A percentile compares a stretch with the other conserved stretches of the same genome.
Conservation (phyloP, 169 alveolate species). For the Plasmodium malariae region DNA sequence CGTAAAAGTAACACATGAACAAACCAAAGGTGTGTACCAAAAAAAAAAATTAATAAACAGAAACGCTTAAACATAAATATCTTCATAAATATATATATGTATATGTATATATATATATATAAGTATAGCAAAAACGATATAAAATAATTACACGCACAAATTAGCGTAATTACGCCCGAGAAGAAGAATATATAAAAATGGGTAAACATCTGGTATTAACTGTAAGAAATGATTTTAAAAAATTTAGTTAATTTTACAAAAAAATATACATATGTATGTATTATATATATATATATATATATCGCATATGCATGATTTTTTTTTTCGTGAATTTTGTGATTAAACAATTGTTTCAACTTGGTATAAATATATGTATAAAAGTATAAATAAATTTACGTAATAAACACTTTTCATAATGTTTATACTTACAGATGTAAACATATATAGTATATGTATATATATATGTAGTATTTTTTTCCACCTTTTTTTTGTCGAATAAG, state of each 20-base stretch:
- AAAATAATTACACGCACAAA: background rate
- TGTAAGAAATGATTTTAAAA: no score
- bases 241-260: background rate
- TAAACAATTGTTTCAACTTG: background rate
- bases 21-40: background rate
- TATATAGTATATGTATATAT: background rate
- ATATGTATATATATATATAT: no score
- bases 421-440: background rate
- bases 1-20: no score
- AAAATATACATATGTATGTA: background rate
- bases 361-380: background rate
- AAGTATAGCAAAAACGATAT: background rate
- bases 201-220: background rate
- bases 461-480: background rate
- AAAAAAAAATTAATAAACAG: background rate
- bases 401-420: background rate
- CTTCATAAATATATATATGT: background rate
- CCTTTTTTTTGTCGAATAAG: background rate
- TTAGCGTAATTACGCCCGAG: background rate
- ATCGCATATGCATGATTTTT: background rate
- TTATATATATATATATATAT: no score
- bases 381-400: background rate
- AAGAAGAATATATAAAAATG: no score
- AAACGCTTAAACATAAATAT: no score
- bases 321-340: background rate